Evolutionary conservation across 2,329 filamentous ascomycete genomes (phyloP), one percentile per base, ranked within the genome.

Genomic region (Corniculantispora saksenae): DNA sequence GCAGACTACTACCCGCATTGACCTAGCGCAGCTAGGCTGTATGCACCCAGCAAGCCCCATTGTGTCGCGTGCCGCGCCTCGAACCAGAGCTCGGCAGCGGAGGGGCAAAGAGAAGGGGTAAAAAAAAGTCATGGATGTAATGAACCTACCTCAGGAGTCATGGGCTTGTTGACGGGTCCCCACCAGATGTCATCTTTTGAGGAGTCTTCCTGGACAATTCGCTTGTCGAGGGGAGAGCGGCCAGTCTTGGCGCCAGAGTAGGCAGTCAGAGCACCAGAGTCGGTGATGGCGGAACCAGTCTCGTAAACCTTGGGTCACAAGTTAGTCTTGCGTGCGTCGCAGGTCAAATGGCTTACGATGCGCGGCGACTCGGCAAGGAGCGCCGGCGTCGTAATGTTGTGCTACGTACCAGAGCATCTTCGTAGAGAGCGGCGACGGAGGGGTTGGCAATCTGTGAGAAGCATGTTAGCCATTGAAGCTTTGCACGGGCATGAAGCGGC

Each of bases 131-230:
- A 66, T 64, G 45, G 62, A 59, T 63, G 43, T 66, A 64, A 65
- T 53, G 32, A 66, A 48, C 71, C 89, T 90, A 98, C 95, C 80
- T 98, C 94, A 73, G 93, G 88, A 72, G 88, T 90, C 95, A 99
- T 99, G 77, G 94, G 92, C 88, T 98, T 98, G 87, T 99, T 99
- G 72, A 99, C 95, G 64, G 95, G 94, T 75, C 95, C 95, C 95
- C 95, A 98, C 95, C 95, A 99, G 75, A 99, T 87, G 67, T 99
- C 89, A 65, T 95, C 90, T 79, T 97, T 90, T 70, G 95, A 98
- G 68, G 88, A 84, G 66, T 89, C 83, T 80, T 99, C 95, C 83
- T 96, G 89, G 77, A 99, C 95, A 77, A 99, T 92, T 79, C 95
- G 91, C 90, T 99, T 99, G 83, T 99, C 95, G 64, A 92, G 89